Conservation (phyloP, 768 basidiomycete species). For the Suillus variegatus region DNA sequence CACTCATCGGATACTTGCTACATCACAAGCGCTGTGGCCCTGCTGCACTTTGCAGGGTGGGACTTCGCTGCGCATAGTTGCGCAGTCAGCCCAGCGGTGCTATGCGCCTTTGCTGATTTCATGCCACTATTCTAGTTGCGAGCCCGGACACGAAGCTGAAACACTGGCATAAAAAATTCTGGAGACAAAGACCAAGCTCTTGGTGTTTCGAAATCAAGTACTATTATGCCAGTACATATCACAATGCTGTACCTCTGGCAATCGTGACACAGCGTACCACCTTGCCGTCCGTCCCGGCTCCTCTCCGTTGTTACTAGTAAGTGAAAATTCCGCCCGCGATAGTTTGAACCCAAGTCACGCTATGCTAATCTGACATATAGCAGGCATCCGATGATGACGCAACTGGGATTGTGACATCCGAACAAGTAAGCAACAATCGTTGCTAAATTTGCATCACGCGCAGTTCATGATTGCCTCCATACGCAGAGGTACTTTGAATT, state of each 20-base stretch:
- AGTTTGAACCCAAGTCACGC: too few relatives aligned
- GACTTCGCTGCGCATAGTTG: background rate
- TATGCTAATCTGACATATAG: too few relatives aligned
- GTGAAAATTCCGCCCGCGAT: too few relatives aligned
- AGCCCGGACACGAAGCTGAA: background rate
- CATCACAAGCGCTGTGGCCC: background rate
- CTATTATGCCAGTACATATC: background rate
- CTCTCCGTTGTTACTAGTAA: too few relatives aligned
- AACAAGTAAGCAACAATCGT: too few relatives aligned
- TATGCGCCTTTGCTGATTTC: background rate
- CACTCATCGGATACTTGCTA: background rate
- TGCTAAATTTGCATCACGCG: too few relatives aligned
- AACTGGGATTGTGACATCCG: too few relatives aligned
- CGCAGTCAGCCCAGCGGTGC: background rate
- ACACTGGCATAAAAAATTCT: background rate
- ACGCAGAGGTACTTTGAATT: background rate
- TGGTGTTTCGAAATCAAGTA: background rate
- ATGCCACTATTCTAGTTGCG: background rate
- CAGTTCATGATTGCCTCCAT: too few relatives aligned
- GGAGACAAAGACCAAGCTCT: background rate
- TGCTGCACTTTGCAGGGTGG: background rate
- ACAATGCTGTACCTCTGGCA: background rate
- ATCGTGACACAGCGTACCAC: too few relatives aligned
- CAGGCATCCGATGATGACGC: too few relatives aligned
- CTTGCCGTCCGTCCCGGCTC: too few relatives aligned